Evolutionary conservation across 345 rosid genomes (phyloP), one percentile per base, ranked within the genome.

Genomic region (Eucalyptus marginata): DNA sequence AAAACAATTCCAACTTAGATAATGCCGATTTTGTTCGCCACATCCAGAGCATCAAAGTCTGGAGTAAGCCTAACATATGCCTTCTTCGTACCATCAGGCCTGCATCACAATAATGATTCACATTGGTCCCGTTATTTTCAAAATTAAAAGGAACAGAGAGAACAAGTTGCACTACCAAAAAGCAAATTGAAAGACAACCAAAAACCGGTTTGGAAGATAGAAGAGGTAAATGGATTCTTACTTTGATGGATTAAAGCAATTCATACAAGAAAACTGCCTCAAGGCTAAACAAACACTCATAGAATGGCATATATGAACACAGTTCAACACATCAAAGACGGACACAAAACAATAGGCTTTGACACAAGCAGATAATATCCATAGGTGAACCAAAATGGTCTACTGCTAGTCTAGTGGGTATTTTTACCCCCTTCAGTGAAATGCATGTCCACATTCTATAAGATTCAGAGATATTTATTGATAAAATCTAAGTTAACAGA

Each of bases 21-120:
- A 88, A 97, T 96, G 12, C 99, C 99, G 66, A 97, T 97, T 91
- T 97, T 97, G 96, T 97, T 97, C 36, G 98, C 99, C n/a, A 96
- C 98, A 79, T 96, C 99, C 95, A 97, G 93, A 36, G 99, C 99
- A 90, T 96, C 99, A 17, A 91, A 93, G 88, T 97, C 99, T 10
- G 99, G 98, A 12, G 98, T 95, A 95, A 97, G 91, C 93, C 99
- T 94, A 25, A 97, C 98, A 54, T 94, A 96, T 6, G 99, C 99
- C 93, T 96, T 97, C 96, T 97, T 97, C 2, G 98, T 96, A 24
- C 98, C 99, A 92, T 97, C 98, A 13, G 99, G 99, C 97, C 90
- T 89, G 89, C 64, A 89, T 59, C 66, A 83, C 40, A 81, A 40
- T 2, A 58, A 22, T 3, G 20, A 52, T 52, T 12, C 20, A 33